Conservation (phyloP, 1,284 basidiomycete species). For the Ustanciosporium gigantosporum region DNA sequence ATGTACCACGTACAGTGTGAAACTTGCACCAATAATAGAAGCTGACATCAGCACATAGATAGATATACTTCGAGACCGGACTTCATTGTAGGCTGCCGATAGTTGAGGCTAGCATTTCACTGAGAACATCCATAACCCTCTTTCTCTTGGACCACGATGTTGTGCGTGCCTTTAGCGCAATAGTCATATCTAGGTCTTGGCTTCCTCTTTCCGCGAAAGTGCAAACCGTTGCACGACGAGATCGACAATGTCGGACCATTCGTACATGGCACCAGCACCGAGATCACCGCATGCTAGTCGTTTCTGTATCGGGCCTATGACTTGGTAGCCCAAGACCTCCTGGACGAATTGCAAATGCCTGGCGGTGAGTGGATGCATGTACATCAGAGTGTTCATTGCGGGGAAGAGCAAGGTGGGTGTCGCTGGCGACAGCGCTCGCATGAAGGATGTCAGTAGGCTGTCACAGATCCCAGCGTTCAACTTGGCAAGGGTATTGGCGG, state of each 20-base stretch:
- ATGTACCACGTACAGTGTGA: too few relatives aligned
- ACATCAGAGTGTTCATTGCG: conserved; percentile 99
- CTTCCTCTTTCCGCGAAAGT: too few relatives aligned
- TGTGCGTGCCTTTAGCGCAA: too few relatives aligned
- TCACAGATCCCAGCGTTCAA: conserved; percentile 86
- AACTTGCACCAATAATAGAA: too few relatives aligned
- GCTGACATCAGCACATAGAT: too few relatives aligned
- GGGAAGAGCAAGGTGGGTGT: conserved; percentile 89
- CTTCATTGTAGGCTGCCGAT: too few relatives aligned
- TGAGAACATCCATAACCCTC: too few relatives aligned
- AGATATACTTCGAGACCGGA: too few relatives aligned
- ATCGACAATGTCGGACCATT: conserved; percentile 50
- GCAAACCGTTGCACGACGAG: conserved; percentile 23
- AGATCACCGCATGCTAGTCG: conserved; percentile 87
- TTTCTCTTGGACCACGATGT: too few relatives aligned
- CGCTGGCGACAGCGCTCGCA: conserved; percentile 79
- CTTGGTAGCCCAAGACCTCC: conserved; percentile 75
- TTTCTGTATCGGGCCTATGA: conserved; percentile 85
- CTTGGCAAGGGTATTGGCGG: conserved; percentile 92
- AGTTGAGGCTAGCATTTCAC: too few relatives aligned
- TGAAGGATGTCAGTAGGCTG: conserved; percentile 83
- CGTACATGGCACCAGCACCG: conserved; percentile 66
- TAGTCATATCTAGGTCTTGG: too few relatives aligned
- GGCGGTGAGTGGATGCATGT: conserved; percentile 85
- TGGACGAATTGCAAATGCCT: conserved; percentile 75